phyloP scores from a whole-genome alignment of 2,329 filamentous ascomycete genomes.

The Penicillium sp. region DNA sequence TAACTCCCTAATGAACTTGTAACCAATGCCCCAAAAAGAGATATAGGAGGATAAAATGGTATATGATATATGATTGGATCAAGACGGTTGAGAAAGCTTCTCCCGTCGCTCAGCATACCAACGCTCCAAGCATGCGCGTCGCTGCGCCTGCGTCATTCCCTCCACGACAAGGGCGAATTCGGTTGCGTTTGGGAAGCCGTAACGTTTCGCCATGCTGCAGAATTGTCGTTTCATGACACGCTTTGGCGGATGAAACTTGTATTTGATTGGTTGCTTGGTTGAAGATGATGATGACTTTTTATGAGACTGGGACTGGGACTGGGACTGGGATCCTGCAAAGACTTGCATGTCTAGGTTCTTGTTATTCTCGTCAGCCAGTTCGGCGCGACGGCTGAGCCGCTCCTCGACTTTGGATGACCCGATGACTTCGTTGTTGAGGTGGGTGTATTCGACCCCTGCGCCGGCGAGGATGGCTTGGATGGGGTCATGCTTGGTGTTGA shows the following conservation, averaged over 20 bases:
- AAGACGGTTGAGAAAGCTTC: too few species aligned
- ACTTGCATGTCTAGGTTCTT: too few species aligned
- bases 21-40: too few species aligned
- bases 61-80: too few species aligned
- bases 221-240: constrained; percentile 77
- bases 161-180: constrained; percentile 89
- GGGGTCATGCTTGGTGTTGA: constrained; percentile 61
- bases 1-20: too few species aligned
- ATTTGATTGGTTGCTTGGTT: constrained; percentile 43
- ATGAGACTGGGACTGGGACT: too few species aligned
- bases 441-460: constrained; percentile 87
- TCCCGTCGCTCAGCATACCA: constrained; percentile 67
- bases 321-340: too few species aligned
- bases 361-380: constrained; percentile 36
- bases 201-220: constrained; percentile 74
- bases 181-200: constrained; percentile 65
- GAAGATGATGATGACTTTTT: too few species aligned
- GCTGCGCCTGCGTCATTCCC: constrained; percentile 74
- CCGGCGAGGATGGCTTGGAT: constrained; percentile 80
- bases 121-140: constrained; percentile 65
- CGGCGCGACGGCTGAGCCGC: constrained; percentile 66
- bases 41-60: too few species aligned
- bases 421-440: constrained; percentile 91
- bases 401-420: constrained; percentile 88
- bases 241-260: constrained; percentile 64